Evolutionary conservation across 176 grass and related monocot species (phyloP).

Genomic region (Ensete ventricosum): DNA sequence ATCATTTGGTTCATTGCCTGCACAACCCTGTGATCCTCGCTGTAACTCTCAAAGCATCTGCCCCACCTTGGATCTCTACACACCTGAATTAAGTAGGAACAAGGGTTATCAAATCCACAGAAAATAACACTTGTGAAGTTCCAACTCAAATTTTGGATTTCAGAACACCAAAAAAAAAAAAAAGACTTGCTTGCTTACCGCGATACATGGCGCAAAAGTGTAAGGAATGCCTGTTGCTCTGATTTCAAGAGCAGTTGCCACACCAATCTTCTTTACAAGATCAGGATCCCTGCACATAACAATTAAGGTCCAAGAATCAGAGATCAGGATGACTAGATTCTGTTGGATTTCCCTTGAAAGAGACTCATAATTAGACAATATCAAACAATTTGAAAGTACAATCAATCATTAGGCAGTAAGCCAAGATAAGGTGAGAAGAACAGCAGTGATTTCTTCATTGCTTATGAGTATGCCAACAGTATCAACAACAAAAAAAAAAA

Average conservation of each 20-base stretch:
- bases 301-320: too few species aligned
- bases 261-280: conserved; percentile 5
- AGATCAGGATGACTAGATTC: too few species aligned
- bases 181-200: conserved; percentile 1
- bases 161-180: too few species aligned
- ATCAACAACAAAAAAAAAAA: too few species aligned
- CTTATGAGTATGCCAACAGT: too few species aligned
- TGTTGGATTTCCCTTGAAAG: too few species aligned
- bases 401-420: too few species aligned
- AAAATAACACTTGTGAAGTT: background rate
- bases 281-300: background rate
- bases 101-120: background rate
- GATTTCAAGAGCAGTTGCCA: conserved; percentile 1
- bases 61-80: conserved; percentile 8
- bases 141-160: too few species aligned
- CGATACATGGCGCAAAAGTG: conserved; percentile 5
- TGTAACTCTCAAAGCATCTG: background rate
- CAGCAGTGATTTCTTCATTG: too few species aligned
- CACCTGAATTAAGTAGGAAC: background rate
- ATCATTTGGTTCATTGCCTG: background rate
- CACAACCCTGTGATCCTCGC: background rate
- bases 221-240: conserved; percentile 14
- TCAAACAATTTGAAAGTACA: too few species aligned
- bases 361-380: too few species aligned
- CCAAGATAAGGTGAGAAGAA: too few species aligned